These are phyloP conservation scores for Gnomoniopsis smithogilvyi DNA, from an alignment of 2,329 filamentous ascomycete species.

Conservation along the genomic window DNA sequence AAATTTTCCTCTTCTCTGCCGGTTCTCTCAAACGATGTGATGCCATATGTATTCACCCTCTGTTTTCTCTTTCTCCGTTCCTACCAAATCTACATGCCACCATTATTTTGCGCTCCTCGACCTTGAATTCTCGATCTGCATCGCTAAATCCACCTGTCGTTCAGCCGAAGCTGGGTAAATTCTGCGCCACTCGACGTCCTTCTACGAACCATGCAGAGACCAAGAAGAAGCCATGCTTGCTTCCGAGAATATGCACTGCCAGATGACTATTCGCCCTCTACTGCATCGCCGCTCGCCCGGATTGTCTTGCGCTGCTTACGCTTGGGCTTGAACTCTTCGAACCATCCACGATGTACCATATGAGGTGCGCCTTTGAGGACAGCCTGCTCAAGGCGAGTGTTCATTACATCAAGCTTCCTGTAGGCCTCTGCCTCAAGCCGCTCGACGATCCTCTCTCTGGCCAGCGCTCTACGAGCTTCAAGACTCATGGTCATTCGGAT, in stretches of 20 bases:
- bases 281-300: neutral
- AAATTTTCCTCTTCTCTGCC: too few relatives aligned
- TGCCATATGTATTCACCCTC: too few relatives aligned
- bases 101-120: neutral
- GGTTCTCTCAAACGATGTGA: too few relatives aligned
- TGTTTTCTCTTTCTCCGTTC: too few relatives aligned
- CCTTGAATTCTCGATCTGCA: neutral
- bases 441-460: conserved; percentile 14
- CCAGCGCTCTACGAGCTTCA: conserved; percentile 13
- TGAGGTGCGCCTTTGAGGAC: conserved; percentile 19
- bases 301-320: neutral
- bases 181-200: neutral
- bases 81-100: too few relatives aligned
- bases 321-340: conserved; percentile 11
- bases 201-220: neutral
- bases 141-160: too few relatives aligned
- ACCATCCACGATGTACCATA: conserved; percentile 20
- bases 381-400: conserved; percentile 22
- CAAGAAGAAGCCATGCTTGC: neutral
- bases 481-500: conserved; percentile 15
- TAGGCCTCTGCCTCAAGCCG: neutral
- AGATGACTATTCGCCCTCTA: neutral
- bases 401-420: conserved; percentile 16
- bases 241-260: neutral
- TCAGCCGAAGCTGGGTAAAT: neutral